Conservation (phyloP, 1,139 yeast species). For the Ogataea hybrid region DNA sequence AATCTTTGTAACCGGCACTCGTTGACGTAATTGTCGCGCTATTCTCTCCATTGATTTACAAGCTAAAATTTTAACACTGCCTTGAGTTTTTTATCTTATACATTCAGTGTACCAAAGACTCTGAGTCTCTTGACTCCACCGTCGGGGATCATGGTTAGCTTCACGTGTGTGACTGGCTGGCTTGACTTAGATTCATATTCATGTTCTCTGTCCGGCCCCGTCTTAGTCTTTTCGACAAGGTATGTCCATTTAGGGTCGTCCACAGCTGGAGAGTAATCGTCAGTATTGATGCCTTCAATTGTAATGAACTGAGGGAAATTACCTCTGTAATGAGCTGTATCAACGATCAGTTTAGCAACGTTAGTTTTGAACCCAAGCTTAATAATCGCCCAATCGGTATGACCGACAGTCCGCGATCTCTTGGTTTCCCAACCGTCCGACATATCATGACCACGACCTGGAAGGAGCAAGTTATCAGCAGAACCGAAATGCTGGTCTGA, state of each 20-base stretch:
- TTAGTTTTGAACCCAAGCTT: slow-evolving; percentile 67
- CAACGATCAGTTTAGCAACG: slow-evolving; percentile 63
- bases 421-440: slow-evolving; percentile 99
- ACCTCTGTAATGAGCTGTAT: slow-evolving; percentile 92
- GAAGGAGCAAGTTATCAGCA: slow-evolving; percentile 81
- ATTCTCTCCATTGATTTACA: slow-evolving; percentile 1
- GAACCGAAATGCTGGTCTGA: slow-evolving; percentile 95
- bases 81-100: slow-evolving; percentile 1
- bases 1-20: slow-evolving; percentile 30
- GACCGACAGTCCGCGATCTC: slow-evolving; percentile 79
- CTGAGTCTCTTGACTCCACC: slow-evolving; percentile 93
- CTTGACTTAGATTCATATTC: slow-evolving; percentile 38
- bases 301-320: slow-evolving; percentile 82
- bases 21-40: slow-evolving; percentile 29
- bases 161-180: slow-evolving; percentile 57
- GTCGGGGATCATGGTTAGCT: slow-evolving; percentile 84
- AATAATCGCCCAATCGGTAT: slow-evolving; percentile 86
- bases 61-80: slow-evolving; percentile 1
- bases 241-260: slow-evolving; percentile 54
- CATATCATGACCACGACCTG: slow-evolving; percentile 96
- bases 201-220: slow-evolving; percentile 82
- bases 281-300: slow-evolving; percentile 52
- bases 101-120: slow-evolving; percentile 57
- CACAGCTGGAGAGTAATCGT: slow-evolving; percentile 36
- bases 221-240: slow-evolving; percentile 67